A percentile compares a stretch with the other conserved stretches of the same genome.
These are phyloP conservation scores for Zymoseptoria brevis DNA, from an alignment of 2,329 filamentous ascomycete species.

Conservation along the genomic window DNA sequence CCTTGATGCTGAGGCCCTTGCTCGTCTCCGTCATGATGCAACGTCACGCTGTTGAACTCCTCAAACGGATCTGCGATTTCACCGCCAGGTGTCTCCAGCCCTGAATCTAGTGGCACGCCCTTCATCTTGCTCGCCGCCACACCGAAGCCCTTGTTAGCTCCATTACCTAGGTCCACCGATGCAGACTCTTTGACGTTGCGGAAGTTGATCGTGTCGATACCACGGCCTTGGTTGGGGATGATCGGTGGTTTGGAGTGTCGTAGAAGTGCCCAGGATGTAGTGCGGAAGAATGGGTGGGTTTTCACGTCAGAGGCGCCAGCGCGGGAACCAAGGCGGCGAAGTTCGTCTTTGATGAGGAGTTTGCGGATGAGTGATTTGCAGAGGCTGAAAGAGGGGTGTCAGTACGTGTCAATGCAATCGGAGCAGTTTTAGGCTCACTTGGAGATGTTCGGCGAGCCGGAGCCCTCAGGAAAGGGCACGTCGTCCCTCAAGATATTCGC, in stretches of 20 bases:
- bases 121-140: slow-evolving; percentile 44
- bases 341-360: slow-evolving; percentile 95
- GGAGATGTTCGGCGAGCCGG: slow-evolving; percentile 74
- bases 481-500: slow-evolving; percentile 95
- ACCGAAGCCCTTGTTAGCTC: slow-evolving; percentile 33
- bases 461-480: slow-evolving; percentile 88
- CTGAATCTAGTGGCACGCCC: slow-evolving; percentile 80
- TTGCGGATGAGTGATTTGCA: slow-evolving; percentile 97
- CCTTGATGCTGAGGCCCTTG: slow-evolving; percentile 6
- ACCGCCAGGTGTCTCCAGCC: slow-evolving; percentile 72
- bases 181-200: slow-evolving; percentile 95
- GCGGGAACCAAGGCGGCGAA: slow-evolving; percentile 81
- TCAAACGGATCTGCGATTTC: slow-evolving; percentile 87
- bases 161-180: slow-evolving; percentile 74
- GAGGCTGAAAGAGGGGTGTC: slow-evolving; percentile 48
- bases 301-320: slow-evolving; percentile 97
- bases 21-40: slow-evolving; percentile 88
- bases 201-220: slow-evolving; percentile 93
- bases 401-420: background rate
- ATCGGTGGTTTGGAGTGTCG: slow-evolving; percentile 98
- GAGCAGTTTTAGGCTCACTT: slow-evolving; percentile 57
- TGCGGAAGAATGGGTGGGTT: slow-evolving; percentile 88
- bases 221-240: slow-evolving; percentile 81
- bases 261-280: slow-evolving; percentile 92
- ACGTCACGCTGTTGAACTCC: slow-evolving; percentile 95